Base-by-base conservation (phyloP, 2,329 filamentous ascomycete genomes). In the Fusarium poae region DNA sequence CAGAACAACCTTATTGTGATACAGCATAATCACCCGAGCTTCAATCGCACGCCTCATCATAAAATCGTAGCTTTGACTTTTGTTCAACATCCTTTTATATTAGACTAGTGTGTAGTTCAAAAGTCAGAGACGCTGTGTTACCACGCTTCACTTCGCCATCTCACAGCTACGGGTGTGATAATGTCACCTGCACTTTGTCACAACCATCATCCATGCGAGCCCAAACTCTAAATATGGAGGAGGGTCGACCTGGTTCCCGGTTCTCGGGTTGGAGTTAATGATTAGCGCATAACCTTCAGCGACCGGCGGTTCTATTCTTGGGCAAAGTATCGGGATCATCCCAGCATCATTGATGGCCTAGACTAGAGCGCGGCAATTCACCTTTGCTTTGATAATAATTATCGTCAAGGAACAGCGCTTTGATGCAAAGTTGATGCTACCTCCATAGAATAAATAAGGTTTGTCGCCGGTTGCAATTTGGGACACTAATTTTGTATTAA, bases 161-260 rank as follows among this genome's bases (percentile, higher is more conserved):
- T 32, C 23, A 39, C 32, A 37, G 16, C 11, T 27, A 39, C 9
- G 18, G 45, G 45, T 23, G 32, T 35, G 53, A 44, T 40, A 27
- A 20, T 30, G 53, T 60, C 62, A 65, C 40, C 40, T 60, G 61
- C n/a, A 20, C 15, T 35, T 1, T 18, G 29, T n/a, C 21, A 27
- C 57, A 25, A 7, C 57, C 57, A 20, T 43, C n/a, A 39, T 37
- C 27, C 9, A 5, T 32, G 30, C 32, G 53, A 23, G 25, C 35
- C 29, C 10, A 13, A 65, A 65, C 53, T 65, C 18, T 49, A 65
- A 62, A 56, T 43, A 15, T 3, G 11, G 2, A 34, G 5, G n/a
- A 39, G 23, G 32, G 30, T 27, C 15, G 21, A 27, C 58, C 30
- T 43, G 25, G 42, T 39, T 12, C 25, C 30, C 16, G 42, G 34